phyloP scores from a whole-genome alignment of 2,329 filamentous ascomycete genomes.

The Coleophoma cylindrospora region DNA sequence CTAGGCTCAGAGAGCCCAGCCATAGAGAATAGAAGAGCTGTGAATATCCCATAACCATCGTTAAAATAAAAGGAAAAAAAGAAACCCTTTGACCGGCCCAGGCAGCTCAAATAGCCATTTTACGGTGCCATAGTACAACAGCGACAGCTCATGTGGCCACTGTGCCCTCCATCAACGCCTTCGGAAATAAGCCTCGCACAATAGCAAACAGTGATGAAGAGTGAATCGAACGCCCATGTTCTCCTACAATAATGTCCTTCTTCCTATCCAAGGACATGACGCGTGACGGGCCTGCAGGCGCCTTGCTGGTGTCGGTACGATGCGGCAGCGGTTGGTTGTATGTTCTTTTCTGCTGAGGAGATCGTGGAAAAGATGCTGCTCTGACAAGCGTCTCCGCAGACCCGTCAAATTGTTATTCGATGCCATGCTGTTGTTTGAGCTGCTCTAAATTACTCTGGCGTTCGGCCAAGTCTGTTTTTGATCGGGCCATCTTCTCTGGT shows the following conservation, averaged over 20 bases:
- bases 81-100: too few relatives aligned
- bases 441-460: slow-evolving; percentile 97
- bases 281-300: slow-evolving; percentile 17
- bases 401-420: slow-evolving; percentile 89
- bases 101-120: slow-evolving; percentile 2
- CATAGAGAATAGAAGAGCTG: too few relatives aligned
- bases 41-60: background rate
- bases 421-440: slow-evolving; percentile 95
- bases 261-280: slow-evolving; percentile 28
- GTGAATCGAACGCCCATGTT: slow-evolving; percentile 10
- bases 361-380: slow-evolving; percentile 7
- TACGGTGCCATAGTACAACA: background rate
- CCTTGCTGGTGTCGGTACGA: slow-evolving; percentile 8
- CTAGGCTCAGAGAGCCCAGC: too few relatives aligned
- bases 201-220: slow-evolving; percentile 20
- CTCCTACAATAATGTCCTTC: slow-evolving; percentile 12
- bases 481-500: slow-evolving; percentile 74
- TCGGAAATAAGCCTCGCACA: slow-evolving; percentile 19
- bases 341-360: slow-evolving; percentile 10
- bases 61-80: background rate
- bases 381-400: slow-evolving; percentile 36
- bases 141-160: background rate
- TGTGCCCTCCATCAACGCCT: slow-evolving; percentile 15
- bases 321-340: background rate
- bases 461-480: slow-evolving; percentile 89